Percentiles rank a stretch among this genome's conserved stretches.
phyloP scores from a whole-genome alignment of 1,284 basidiomycete species.

The Marasmius tenuissimus region DNA sequence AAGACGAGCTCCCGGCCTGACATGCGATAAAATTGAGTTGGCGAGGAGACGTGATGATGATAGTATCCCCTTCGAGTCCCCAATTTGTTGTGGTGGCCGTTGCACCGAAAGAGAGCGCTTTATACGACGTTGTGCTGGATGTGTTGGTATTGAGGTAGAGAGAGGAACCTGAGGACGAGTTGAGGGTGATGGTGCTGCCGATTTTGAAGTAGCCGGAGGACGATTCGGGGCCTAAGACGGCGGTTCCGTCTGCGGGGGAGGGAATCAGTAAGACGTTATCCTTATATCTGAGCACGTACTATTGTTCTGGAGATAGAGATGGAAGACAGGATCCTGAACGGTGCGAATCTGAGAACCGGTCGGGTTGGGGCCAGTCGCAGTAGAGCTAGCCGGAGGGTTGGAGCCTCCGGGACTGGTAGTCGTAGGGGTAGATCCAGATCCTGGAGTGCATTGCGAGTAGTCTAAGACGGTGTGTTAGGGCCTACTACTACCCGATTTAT shows the following conservation, averaged over 20 bases:
- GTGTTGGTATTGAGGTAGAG: conserved; percentile 50
- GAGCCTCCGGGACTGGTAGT: conserved; percentile 20
- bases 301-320: conserved; percentile 55
- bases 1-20: conserved; percentile 37
- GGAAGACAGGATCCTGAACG: conserved; percentile 53
- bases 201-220: conserved; percentile 54
- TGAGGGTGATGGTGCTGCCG: conserved; percentile 45
- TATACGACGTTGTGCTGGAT: conserved; percentile 46
- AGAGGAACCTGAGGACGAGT: conserved; percentile 37
- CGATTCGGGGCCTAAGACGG: conserved; percentile 53
- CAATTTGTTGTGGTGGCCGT: conserved; percentile 54
- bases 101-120: conserved; percentile 44
- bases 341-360: conserved; percentile 56
- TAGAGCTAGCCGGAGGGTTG: conserved; percentile 23
- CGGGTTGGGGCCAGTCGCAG: conserved; percentile 41
- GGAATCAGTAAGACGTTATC: background rate
- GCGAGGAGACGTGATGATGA: conserved; percentile 50
- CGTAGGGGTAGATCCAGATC: conserved; percentile 19
- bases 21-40: conserved; percentile 61
- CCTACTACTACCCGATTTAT: background rate
- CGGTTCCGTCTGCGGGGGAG: conserved; percentile 36
- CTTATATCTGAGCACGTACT: conserved; percentile 29
- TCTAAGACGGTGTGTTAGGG: conserved; percentile 26
- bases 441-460: conserved; percentile 52
- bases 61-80: conserved; percentile 61